Percentiles rank a stretch among this genome's conserved stretches.
phyloP scores from a whole-genome alignment of 352 stramenopile genomes.

The Ophiocytium majus region DNA sequence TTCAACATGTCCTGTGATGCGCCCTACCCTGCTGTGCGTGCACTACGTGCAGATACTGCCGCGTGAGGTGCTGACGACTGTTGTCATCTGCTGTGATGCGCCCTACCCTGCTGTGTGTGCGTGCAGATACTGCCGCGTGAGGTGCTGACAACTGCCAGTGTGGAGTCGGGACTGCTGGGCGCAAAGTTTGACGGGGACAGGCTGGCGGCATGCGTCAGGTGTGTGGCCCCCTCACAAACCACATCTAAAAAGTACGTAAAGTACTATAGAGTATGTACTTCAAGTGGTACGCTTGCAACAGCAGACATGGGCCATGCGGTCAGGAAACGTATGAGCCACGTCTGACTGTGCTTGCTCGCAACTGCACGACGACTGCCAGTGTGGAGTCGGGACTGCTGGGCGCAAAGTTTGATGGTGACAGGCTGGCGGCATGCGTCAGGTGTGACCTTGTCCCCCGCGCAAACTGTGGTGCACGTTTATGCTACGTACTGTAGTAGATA shows the following conservation, averaged over 20 bases:
- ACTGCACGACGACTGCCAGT: background rate
- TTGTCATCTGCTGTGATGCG: too few species aligned
- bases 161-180: background rate
- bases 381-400: background rate
- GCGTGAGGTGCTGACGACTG: background rate
- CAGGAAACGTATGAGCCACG: too few species aligned
- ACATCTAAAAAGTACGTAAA: background rate
- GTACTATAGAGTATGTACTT: background rate
- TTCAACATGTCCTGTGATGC: too few species aligned
- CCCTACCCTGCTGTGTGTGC: too few species aligned
- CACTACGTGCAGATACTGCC: background rate
- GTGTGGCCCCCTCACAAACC: background rate
- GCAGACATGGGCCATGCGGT: too few species aligned
- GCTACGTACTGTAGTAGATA: too few species aligned
- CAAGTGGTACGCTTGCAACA: background rate
- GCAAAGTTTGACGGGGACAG: background rate
- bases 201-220: background rate
- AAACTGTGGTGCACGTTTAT: too few species aligned
- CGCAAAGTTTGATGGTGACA: background rate
- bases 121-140: background rate
- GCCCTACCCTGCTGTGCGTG: too few species aligned
- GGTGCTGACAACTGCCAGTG: background rate
- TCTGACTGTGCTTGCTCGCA: background rate
- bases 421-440: background rate
- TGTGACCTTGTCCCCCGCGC: background rate